Evolutionary conservation across 805 yeast genomes (phyloP).

Genomic region (Candida adriatica): DNA sequence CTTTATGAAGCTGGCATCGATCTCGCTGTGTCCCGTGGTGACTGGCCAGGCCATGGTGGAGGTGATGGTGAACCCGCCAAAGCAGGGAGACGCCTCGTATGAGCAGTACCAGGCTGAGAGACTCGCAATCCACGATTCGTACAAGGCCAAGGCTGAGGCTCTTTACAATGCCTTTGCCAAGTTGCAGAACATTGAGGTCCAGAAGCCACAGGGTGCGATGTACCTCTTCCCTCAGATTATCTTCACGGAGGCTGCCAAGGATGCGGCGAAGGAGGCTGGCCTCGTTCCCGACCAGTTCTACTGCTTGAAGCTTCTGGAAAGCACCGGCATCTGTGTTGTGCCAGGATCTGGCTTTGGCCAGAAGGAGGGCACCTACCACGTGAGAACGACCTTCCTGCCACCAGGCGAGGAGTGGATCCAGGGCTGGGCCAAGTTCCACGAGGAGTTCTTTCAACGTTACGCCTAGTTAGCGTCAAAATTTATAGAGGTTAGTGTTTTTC

Average conservation of each 20-base stretch:
- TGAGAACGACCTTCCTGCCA: conserved; percentile 94
- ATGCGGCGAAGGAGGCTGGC: conserved; percentile 49
- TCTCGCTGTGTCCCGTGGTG: conserved; percentile 89
- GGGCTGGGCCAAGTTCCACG: conserved; percentile 74
- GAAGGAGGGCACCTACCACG: conserved; percentile 79
- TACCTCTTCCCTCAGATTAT: conserved; percentile 81
- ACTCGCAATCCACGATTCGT: conserved; percentile 49
- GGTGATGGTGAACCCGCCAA: conserved; percentile 90
- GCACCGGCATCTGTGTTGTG: conserved; percentile 93
- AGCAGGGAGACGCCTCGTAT: conserved; percentile 67
- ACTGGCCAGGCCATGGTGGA: conserved; percentile 92
- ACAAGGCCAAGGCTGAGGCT: conserved; percentile 54
- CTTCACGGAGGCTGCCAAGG: conserved; percentile 57
- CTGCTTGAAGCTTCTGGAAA: conserved; percentile 74
- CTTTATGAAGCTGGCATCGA: conserved; percentile 80
- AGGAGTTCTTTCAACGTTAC: conserved; percentile 42
- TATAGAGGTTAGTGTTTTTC: too few relatives aligned
- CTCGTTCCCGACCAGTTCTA: conserved; percentile 80
- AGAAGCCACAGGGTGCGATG: conserved; percentile 96
- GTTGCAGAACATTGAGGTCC: conserved; percentile 81
- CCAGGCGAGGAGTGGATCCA: conserved; percentile 90
- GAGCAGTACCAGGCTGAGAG: conserved; percentile 61
- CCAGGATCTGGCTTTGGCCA: conserved; percentile 99
- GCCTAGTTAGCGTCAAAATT: too few relatives aligned
- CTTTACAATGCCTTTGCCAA: conserved; percentile 64